Evolutionary conservation across 441 rosid genomes (phyloP).

Genomic region (Manihot esculenta): DNA sequence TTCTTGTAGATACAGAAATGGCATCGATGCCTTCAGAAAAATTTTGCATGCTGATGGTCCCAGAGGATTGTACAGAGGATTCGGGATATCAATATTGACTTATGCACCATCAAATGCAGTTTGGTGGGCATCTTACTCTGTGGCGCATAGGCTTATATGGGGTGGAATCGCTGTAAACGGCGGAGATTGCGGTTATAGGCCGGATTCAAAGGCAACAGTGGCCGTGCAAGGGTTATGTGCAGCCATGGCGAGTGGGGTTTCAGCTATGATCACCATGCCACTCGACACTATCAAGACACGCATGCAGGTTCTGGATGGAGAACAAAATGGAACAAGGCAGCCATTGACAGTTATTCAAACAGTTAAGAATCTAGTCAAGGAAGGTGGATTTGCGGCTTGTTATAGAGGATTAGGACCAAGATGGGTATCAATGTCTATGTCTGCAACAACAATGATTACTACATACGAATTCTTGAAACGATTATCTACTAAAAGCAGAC

Average conservation of each 20-base stretch:
- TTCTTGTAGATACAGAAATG: conserved; percentile 57
- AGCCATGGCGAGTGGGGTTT: conserved; percentile 77
- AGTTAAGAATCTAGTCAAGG: conserved; percentile 63
- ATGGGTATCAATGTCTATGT: conserved; percentile 91
- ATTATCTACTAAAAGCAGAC: conserved; percentile 63
- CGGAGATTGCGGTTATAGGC: conserved; percentile 33
- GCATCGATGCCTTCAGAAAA: conserved; percentile 73
- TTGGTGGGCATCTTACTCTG: conserved; percentile 94
- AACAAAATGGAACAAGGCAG: conserved; percentile 57
- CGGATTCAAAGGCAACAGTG: conserved; percentile 59
- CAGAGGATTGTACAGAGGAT: conserved; percentile 87
- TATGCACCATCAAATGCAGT: conserved; percentile 93
- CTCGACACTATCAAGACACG: conserved; percentile 86
- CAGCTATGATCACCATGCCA: conserved; percentile 85
- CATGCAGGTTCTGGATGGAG: conserved; percentile 72
- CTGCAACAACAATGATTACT: conserved; percentile 91
- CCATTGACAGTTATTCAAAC: conserved; percentile 68
- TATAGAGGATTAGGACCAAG: conserved; percentile 89
- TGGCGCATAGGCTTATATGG: conserved; percentile 61
- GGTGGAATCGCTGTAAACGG: conserved; percentile 37
- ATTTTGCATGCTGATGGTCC: conserved; percentile 64
- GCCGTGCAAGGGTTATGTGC: conserved; percentile 78
- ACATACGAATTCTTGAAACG: conserved; percentile 93
- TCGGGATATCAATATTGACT: conserved; percentile 80
- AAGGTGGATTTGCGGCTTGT: conserved; percentile 86